Evolutionary conservation across 2,329 filamentous ascomycete genomes (phyloP).

Genomic region (Aspergillus vadensis): DNA sequence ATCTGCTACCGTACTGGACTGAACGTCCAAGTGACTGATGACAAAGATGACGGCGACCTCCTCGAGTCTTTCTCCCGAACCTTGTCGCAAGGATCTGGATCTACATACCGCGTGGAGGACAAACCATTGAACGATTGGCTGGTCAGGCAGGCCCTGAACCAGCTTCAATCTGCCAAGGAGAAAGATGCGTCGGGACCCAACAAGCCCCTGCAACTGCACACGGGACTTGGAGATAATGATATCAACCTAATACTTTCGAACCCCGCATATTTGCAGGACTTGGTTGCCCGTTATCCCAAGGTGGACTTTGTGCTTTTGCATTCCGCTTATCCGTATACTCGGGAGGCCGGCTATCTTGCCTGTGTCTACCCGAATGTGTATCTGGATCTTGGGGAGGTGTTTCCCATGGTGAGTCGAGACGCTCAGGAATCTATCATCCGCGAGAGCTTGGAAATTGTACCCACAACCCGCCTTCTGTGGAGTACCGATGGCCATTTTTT

Average conservation of each 20-base stretch:
- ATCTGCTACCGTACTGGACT: slow-evolving; percentile 80
- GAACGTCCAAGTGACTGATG: slow-evolving; percentile 57
- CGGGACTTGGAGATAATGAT: slow-evolving; percentile 78
- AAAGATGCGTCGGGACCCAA: slow-evolving; percentile 45
- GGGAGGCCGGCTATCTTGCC: slow-evolving; percentile 76
- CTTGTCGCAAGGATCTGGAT: slow-evolving; percentile 28
- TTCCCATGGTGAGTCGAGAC: slow-evolving; percentile 73
- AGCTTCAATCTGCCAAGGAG: slow-evolving; percentile 51
- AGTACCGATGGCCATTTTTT: slow-evolving; percentile 80
- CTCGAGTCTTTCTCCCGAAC: slow-evolving; percentile 33
- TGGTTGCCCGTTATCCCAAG: slow-evolving; percentile 68
- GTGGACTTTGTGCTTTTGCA: slow-evolving; percentile 79
- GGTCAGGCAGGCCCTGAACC: slow-evolving; percentile 63
- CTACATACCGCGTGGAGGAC: slow-evolving; percentile 54
- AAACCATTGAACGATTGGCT: slow-evolving; percentile 69
- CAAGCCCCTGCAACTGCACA: slow-evolving; percentile 83
- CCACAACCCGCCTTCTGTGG: slow-evolving; percentile 74
- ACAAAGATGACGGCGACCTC: slow-evolving; percentile 35
- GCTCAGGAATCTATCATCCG: slow-evolving; percentile 72
- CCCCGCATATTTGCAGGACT: slow-evolving; percentile 71
- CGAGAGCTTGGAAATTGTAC: slow-evolving; percentile 73
- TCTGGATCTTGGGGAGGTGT: slow-evolving; percentile 80
- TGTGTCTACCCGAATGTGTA: slow-evolving; percentile 78
- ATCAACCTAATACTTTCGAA: slow-evolving; percentile 70
- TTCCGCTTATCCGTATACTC: slow-evolving; percentile 77